A percentile compares a stretch with the other conserved stretches of the same genome.
phyloP scores from a whole-genome alignment of 345 rosid genomes.

The Microthlaspi erraticum region DNA sequence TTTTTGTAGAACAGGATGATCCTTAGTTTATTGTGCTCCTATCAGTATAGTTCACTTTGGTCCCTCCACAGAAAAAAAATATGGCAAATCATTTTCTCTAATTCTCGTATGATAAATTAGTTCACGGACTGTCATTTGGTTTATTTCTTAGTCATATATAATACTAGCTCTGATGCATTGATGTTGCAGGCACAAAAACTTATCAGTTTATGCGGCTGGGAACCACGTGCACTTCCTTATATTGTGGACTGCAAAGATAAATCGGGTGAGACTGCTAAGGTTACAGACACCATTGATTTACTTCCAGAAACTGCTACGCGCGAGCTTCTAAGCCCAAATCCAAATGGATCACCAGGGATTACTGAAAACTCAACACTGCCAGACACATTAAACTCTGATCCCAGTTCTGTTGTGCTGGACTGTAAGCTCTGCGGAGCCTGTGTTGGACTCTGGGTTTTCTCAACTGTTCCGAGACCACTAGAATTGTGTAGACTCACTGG shows the following conservation, averaged over 20 bases:
- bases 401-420: slow-evolving; percentile 79
- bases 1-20: slow-evolving; percentile 16
- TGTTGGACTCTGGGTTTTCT: slow-evolving; percentile 92
- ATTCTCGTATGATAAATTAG: slow-evolving; percentile 15
- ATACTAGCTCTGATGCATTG: slow-evolving; percentile 26
- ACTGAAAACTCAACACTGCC: slow-evolving; percentile 41
- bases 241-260: slow-evolving; percentile 67
- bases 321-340: slow-evolving; percentile 43
- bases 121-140: too few relatives aligned
- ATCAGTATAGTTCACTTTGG: slow-evolving; percentile 5
- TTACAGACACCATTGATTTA: slow-evolving; percentile 44
- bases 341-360: slow-evolving; percentile 46
- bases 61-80: neutral
- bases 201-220: slow-evolving; percentile 95
- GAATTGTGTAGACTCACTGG: slow-evolving; percentile 80
- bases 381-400: slow-evolving; percentile 59
- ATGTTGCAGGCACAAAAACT: slow-evolving; percentile 75
- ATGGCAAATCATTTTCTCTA: neutral
- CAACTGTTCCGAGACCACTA: slow-evolving; percentile 63
- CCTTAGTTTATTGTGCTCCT: slow-evolving; percentile 9
- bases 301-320: slow-evolving; percentile 47
- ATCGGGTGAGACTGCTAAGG: slow-evolving; percentile 46
- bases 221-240: slow-evolving; percentile 78
- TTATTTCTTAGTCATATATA: neutral
- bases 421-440: slow-evolving; percentile 95